Base-by-base conservation (phyloP, 2,329 filamentous ascomycete genomes). In the Pseudofabraea citricarpa region DNA sequence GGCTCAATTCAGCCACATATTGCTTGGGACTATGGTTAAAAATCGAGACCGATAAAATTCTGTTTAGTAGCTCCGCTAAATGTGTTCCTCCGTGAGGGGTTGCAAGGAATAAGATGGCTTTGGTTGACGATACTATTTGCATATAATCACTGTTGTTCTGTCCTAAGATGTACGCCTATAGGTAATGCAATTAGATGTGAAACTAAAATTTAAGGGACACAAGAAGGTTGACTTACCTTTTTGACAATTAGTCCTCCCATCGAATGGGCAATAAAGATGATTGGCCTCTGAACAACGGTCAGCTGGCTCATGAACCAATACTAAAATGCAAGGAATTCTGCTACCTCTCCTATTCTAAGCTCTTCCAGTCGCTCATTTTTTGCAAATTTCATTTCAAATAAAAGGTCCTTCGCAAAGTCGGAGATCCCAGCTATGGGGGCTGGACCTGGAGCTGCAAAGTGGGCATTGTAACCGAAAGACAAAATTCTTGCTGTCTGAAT, bases 241-340 rank as follows among this genome's bases (percentile, higher is more conserved):
- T 63, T 64, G 9, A 57, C 45, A 3, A 64, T 55, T 3, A 63
- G 37, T n/a, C 70, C 70, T 1, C 70, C 69, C 68, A 73, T 70
- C 27, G 64, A 67, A 48, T 73, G 70, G 5, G 57, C 66, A 19
- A 73, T 58, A 18, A 71, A 57, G 7, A 72, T 62, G 15, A 72
- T 62, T 3, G 57, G 58, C 12, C 56, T 56, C 48, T 55, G 41
- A 9, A 45, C 45, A 9, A 54, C 41, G 10, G 36, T 37, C 15
- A 51, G 41, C 19, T n/a, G 16, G 27, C 27, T 9, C 27, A n/a
- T 31, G 32, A 15, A 12, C 5, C 15, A 18, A 20, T 20, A 6
- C 6, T 36, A 7, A 27, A 27, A 27, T 36, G 27, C 27, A 7
- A 12, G 3, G 13, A 15, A 31, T 6, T 31, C 27, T 31, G 35